Conservation (phyloP, 2,329 filamentous ascomycete genomes). For the Pseudogymnoascus sp. region DNA sequence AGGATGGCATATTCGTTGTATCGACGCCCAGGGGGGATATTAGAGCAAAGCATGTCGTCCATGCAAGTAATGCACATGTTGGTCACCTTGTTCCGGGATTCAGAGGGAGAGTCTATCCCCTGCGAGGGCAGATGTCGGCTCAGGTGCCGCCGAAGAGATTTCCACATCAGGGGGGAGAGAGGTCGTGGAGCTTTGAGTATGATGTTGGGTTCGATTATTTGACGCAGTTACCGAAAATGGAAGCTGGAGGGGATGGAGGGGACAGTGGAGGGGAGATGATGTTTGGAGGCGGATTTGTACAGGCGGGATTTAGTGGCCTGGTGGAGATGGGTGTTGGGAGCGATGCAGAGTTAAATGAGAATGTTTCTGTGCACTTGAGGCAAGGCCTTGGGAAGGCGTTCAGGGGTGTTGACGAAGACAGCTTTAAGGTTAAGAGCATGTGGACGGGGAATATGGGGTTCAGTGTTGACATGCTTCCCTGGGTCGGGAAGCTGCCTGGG, state of each 20-base stretch:
- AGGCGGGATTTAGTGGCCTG: conserved; percentile 36
- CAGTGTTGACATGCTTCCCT: conserved; percentile 42
- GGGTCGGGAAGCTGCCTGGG: conserved; percentile 40
- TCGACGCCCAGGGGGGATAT: conserved; percentile 40
- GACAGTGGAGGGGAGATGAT: conserved; percentile 41
- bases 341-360: conserved; percentile 36
- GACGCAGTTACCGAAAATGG: conserved; percentile 39
- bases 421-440: conserved; percentile 29
- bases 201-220: conserved; percentile 60
- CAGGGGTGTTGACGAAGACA: conserved; percentile 19
- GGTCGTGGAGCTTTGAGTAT: conserved; percentile 53
- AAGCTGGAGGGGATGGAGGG: background rate
- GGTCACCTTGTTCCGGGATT: conserved; percentile 45
- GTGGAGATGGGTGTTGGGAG: conserved; percentile 42
- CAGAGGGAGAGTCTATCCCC: conserved; percentile 37
- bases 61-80: conserved; percentile 51
- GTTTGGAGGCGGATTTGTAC: conserved; percentile 46
- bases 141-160: conserved; percentile 36
- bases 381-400: conserved; percentile 40
- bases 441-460: conserved; percentile 46
- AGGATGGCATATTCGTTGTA: conserved; percentile 34
- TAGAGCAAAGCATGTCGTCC: conserved; percentile 43
- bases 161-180: conserved; percentile 30
- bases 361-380: conserved; percentile 33
- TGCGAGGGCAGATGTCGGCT: conserved; percentile 44